Base-by-base conservation (phyloP, 805 yeast genomes). In the Lipomyces spencermartinsiae region DNA sequence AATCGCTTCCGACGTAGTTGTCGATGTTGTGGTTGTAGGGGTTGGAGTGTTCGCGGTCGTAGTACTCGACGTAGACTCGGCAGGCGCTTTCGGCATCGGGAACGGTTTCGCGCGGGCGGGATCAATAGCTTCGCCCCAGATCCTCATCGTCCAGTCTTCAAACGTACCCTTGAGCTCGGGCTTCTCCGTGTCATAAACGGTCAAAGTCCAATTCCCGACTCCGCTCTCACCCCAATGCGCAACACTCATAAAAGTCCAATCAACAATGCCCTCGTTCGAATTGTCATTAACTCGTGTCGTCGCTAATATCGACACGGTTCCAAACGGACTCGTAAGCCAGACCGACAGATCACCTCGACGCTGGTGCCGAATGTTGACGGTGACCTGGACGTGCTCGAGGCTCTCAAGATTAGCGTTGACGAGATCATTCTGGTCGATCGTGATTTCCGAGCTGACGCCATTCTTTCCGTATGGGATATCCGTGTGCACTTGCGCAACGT, bases 161-260 rank as follows among this genome's bases (percentile, higher is more conserved):
- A 95, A 82, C 33, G 57, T 61, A 19, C 80, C 81, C 16, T 39
- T 46, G 31, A 60, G 59, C 22, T 63, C 51, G 22, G 59, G 59
- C 4, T 67, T 69, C 7, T 77, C 81, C 22, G 76, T 78, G 51
- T 80, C 78, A 54, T 58, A 61, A 1, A 93, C 93, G 71, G 83
- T 86, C 22, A 95, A 74, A 49, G 79, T 86, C 99, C 99, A 95
- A 4, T 84, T 86, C 10, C 99, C 99, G 33, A 79, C 78, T 1
- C 93, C 94, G 1, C 76, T 60, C 73, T 89, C 93, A 53, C 97
- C 97, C 98, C 98, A 95, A 77, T 95, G 98, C 0, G 97, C 98
- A n/a, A 95, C 98, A 10, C 94, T 86, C 92, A 93, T 92, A 76
- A 95, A 95, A 1, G 91, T 90, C 99, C 99, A 95, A 73, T 90